Conservation (phyloP, 148 eudicot genomes). For the Spergularia bocconei region DNA sequence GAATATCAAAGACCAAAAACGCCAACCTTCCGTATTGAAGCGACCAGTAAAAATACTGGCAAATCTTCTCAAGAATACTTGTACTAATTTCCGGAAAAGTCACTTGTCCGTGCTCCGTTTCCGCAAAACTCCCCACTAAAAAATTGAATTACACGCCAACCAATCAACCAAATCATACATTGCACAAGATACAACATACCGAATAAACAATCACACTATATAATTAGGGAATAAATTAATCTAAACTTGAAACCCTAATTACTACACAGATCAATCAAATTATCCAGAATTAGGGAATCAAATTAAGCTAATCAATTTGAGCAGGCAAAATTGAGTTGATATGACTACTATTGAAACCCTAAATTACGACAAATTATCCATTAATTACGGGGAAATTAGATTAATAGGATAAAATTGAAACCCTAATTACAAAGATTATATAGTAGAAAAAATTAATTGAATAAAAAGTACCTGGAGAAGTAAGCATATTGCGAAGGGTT, state of each 20-base stretch:
- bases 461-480: conserved; percentile 68
- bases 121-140: conserved; percentile 66
- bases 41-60: conserved; percentile 99
- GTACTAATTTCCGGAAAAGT: conserved; percentile 93
- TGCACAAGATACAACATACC: neutral
- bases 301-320: neutral
- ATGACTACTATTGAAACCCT: neutral
- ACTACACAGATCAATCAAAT: neutral
- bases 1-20: neutral
- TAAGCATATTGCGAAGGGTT: conserved; percentile 92
- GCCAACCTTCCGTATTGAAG: conserved; percentile 86
- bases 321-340: neutral
- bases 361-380: neutral
- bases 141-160: neutral
- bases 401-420: conserved; percentile 8
- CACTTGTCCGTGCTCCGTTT: conserved; percentile 70
- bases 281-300: neutral
- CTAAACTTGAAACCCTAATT: too few relatives aligned
- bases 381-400: neutral
- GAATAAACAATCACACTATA: too few relatives aligned
- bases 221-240: too few relatives aligned
- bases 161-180: neutral
- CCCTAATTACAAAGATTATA: conserved; percentile 22
- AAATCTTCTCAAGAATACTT: conserved; percentile 84
- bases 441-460: neutral